These are phyloP conservation scores for Eucalyptus curtisii DNA, from an alignment of 345 rosid species.

Conservation along the genomic window DNA sequence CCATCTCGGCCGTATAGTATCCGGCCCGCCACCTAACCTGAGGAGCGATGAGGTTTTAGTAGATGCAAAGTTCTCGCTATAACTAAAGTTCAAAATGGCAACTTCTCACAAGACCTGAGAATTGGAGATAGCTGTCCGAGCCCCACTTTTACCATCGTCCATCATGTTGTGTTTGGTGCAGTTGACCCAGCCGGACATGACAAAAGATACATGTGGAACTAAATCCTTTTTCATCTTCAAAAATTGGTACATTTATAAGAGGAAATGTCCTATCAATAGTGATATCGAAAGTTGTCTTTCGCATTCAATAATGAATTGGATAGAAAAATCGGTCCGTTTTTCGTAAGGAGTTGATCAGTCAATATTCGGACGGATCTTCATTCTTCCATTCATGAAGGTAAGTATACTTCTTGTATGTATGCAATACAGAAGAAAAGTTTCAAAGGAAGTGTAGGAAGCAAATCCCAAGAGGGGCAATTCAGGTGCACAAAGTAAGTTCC, in stretches of 20 bases:
- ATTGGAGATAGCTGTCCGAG: not conserved
- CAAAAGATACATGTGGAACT: not conserved
- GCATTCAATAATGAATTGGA: not conserved
- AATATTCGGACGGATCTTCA: not conserved
- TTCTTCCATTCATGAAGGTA: no score
- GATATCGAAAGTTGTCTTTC: not conserved
- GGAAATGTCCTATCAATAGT: not conserved
- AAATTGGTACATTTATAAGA: not conserved
- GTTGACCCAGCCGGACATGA: not conserved
- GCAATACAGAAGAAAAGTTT: no score
- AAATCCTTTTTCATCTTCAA: not conserved
- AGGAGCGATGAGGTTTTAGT: no score
- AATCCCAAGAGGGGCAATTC: no score
- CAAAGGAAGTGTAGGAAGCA: no score
- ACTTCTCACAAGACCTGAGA: not conserved
- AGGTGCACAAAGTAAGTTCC: no score
- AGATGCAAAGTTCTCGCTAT: no score
- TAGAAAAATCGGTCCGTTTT: not conserved
- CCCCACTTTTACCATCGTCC: not conserved
- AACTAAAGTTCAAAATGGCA: not conserved
- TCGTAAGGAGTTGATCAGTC: not conserved
- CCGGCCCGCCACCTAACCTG: no score
- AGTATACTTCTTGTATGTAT: no score
- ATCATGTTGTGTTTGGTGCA: not conserved
- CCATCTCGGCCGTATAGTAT: no score